These are phyloP conservation scores for Ramichloridium luteum DNA, from an alignment of 2,329 filamentous ascomycete genomes.

Conservation along the genomic window DNA sequence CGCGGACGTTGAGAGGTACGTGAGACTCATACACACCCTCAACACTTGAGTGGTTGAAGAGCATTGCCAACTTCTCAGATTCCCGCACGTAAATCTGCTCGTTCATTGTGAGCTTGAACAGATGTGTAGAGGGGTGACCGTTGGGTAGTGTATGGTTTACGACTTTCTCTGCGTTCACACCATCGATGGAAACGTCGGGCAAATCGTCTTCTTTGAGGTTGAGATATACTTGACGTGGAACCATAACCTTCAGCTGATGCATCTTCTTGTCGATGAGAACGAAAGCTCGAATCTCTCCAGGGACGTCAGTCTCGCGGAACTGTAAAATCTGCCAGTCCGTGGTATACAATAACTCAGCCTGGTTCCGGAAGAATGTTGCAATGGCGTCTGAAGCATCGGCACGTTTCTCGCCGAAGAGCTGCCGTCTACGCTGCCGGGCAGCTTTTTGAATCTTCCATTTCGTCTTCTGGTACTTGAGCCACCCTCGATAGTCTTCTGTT, in stretches of 20 bases:
- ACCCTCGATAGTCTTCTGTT: slow-evolving; percentile 74
- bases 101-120: slow-evolving; percentile 85
- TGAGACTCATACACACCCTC: slow-evolving; percentile 97
- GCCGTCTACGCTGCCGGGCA: slow-evolving; percentile 69
- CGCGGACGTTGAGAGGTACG: slow-evolving; percentile 73
- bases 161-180: slow-evolving; percentile 83
- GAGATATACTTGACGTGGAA: slow-evolving; percentile 78
- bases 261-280: slow-evolving; percentile 90
- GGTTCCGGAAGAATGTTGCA: slow-evolving; percentile 72
- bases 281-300: slow-evolving; percentile 77
- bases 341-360: slow-evolving; percentile 79
- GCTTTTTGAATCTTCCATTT: slow-evolving; percentile 99
- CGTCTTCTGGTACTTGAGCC: slow-evolving; percentile 88
- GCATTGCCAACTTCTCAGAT: slow-evolving; percentile 62
- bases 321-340: slow-evolving; percentile 94
- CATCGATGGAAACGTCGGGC: slow-evolving; percentile 75
- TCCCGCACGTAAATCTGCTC: slow-evolving; percentile 82
- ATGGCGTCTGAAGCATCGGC: slow-evolving; percentile 47
- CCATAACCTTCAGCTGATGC: slow-evolving; percentile 75
- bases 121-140: slow-evolving; percentile 80
- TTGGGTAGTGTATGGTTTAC: slow-evolving; percentile 88
- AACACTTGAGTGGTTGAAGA: slow-evolving; percentile 87
- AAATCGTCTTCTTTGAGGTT: slow-evolving; percentile 81
- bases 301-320: slow-evolving; percentile 66
- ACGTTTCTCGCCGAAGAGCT: slow-evolving; percentile 81